Evolutionary conservation across 169 alveolate species (phyloP), one percentile per base, ranked within the genome.

Genomic region (Plasmodium reichenowi): DNA sequence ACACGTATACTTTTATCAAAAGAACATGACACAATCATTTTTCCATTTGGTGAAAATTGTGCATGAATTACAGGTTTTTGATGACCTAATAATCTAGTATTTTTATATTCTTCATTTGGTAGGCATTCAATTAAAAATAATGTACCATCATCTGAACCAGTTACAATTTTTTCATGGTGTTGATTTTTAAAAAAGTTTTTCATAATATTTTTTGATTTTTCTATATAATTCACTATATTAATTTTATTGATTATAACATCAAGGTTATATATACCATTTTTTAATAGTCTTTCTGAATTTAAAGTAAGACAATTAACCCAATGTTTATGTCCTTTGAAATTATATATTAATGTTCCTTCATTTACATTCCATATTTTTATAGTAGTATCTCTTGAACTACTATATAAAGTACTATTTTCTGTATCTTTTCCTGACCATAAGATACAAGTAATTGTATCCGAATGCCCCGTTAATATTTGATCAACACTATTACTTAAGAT

Each of bases 111-210:
- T 63, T 87, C 45, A 88, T 85, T 92, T 90, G 26, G 94, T 94
- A 63, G 97, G 97, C 72, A 96, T 93, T 99, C 99, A 98, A 58
- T 98, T 88, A 88, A 50, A 62, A 96, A 97, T 90, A 99, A 93
- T 48, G 99, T 98, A 85, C 96, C 95, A 90, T 99, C 99, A 92
- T 99, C 99, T 26, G 99, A 97, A 20, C 99, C 99, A 47, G 99
- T 96, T 8, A 99, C 98, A 32, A 99, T 86, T 76, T 99, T 95
- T 91, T 99, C 99, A 71, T 80, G 97, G 72, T 96, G 98, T 88
- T 89, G 94, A 74, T 92, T 72, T 76, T 88, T 88, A 24, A 66
- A 38, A 17, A 92, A 93, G 50, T 89, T 85, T 43, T 83, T 38
- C 54, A 59, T 62, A 68, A 88, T 88, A 48, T 80, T 94, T 67